Evolutionary conservation across 2,329 filamentous ascomycete genomes (phyloP), one percentile per base, ranked within the genome.

Genomic region (Pezicula radicicola): DNA sequence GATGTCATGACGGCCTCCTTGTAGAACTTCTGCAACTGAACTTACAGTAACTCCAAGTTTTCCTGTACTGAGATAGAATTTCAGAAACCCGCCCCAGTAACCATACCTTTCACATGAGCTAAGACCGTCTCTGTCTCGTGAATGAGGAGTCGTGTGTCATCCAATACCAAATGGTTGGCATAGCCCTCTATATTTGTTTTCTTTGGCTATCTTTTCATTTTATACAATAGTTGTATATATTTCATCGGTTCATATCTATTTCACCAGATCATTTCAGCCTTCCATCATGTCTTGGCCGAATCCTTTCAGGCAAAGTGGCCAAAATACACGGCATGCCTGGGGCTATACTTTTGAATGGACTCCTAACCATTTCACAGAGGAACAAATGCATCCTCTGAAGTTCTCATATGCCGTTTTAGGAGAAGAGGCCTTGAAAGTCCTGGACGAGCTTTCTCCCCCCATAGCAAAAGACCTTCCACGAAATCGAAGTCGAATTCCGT

Each of bases 311-410:
- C 49, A 48, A 19, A 51, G 52, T 12, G 59, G 62, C 52, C 54
- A 58, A 46, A 60, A 63, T 35, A 43, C 47, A 4, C 30, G 51
- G 18, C 33, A 27, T 37, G 48, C 49, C 57, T 91, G 85, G 83
- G 85, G 81, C 18, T 80, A 89, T 62, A 78, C 75, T 6, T 91
- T 92, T 64, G 78, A 84, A 60, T 85, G 87, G 76, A 88, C 87
- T 1, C 66, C 77, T 6, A 68, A 83, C 3, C 89, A 93, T 66
- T 70, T 81, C 16, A 81, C 79, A 2, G 68, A 74, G 6, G 77
- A 85, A 50, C 72, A 89, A 61, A 70, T 85, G 37, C 68, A 78
- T 49, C 80, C 79, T 3, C 64, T 88, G 57, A 85, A 84, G 46
- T 78, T 81, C 52, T 79, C 80, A 1, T 92, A 89, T 63, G 89